These are phyloP conservation scores for Penicillium ochrochloron DNA, from an alignment of 495 filamentous ascomycete genomes.

Conservation along the genomic window DNA sequence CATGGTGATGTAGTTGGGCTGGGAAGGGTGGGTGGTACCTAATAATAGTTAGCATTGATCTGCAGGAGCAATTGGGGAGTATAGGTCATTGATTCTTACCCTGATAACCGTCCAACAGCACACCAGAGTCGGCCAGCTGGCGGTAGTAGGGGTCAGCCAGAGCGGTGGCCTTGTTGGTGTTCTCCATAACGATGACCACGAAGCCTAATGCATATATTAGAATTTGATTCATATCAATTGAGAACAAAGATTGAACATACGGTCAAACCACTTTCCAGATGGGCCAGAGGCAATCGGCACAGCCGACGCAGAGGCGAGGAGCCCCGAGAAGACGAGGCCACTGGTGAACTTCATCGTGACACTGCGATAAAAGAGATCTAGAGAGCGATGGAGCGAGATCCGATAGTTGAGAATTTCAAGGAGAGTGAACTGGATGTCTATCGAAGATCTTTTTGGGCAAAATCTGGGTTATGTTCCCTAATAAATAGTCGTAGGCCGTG, in stretches of 20 bases:
- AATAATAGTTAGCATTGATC: background rate
- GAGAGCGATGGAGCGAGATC: background rate
- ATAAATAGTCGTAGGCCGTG: background rate
- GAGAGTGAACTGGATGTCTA: background rate
- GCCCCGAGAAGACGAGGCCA: constrained; percentile 2
- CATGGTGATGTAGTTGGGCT: constrained; percentile 26
- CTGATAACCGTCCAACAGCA: constrained; percentile 16
- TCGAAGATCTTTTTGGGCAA: background rate
- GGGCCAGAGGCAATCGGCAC: background rate
- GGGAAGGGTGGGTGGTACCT: constrained; percentile 21
- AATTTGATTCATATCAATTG: background rate
- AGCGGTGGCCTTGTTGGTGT: constrained; percentile 19
- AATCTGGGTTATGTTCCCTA: background rate
- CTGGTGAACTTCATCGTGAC: constrained; percentile 10
- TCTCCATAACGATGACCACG: constrained; percentile 23
- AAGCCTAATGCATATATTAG: constrained; percentile 13
- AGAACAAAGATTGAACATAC: background rate
- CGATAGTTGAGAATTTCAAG: background rate
- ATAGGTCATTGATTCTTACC: background rate
- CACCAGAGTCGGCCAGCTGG: constrained; percentile 11
- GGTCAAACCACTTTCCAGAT: constrained; percentile 22
- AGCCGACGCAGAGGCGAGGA: constrained; percentile 8
- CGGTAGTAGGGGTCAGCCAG: constrained; percentile 18
- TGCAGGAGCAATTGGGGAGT: background rate
- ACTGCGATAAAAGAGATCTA: background rate